These are phyloP conservation scores for Venustampulla echinocandica DNA, from an alignment of 495 filamentous ascomycete genomes.

Conservation along the genomic window DNA sequence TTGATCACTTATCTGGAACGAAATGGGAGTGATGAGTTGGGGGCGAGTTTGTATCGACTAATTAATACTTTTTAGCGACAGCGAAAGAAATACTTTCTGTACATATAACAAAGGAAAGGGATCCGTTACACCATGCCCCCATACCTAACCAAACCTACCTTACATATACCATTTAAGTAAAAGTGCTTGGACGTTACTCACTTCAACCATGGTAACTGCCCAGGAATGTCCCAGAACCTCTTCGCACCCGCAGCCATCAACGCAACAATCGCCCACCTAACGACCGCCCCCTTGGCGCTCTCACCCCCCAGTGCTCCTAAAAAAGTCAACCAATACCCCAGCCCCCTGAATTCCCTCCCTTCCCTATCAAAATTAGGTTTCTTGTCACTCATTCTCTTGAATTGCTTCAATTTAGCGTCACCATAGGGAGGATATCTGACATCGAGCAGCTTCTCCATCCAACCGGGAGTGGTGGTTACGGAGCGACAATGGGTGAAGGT, in stretches of 20 bases:
- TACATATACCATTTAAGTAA: too few relatives aligned
- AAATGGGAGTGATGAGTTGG: too few relatives aligned
- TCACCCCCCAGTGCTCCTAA: conserved; percentile 37
- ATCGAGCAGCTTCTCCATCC: conserved; percentile 67
- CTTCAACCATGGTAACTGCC: conserved; percentile 2
- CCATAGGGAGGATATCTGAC: conserved; percentile 77
- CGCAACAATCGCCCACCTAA: conserved; percentile 38
- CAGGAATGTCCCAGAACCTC: conserved; percentile 2
- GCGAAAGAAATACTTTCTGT: too few relatives aligned
- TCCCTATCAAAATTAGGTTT: conserved; percentile 80
- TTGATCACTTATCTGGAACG: too few relatives aligned
- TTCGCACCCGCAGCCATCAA: conserved; percentile 16
- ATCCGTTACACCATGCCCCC: too few relatives aligned
- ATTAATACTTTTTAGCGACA: too few relatives aligned
- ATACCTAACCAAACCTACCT: too few relatives aligned
- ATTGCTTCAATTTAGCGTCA: conserved; percentile 43
- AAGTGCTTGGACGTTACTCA: too few relatives aligned
- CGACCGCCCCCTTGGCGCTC: conserved; percentile 37
- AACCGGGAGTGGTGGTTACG: conserved; percentile 65
- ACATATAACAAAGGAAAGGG: too few relatives aligned
- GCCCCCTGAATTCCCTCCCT: conserved; percentile 47
- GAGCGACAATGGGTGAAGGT: conserved; percentile 73
- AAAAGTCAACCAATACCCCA: conserved; percentile 37
- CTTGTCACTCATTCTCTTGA: conserved; percentile 44
- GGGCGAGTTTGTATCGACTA: too few relatives aligned